Conservation (phyloP, 371 early-diverging fungal genomes). For the Mortierella sp. region DNA sequence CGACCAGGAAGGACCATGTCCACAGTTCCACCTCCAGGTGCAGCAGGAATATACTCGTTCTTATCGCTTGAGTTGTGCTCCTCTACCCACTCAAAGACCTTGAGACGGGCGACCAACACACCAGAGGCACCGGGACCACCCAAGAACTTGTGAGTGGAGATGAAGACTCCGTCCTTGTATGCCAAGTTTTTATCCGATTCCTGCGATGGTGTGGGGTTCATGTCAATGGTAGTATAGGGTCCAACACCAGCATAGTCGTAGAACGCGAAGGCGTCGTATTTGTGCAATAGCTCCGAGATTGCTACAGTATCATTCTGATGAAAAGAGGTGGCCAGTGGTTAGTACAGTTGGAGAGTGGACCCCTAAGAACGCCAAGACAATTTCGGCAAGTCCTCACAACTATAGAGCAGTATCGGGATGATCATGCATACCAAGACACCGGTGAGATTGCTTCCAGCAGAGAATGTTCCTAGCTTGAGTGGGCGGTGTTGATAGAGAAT, state of each 20-base stretch:
- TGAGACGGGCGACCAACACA: conserved; percentile 28
- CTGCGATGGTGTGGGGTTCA: conserved; percentile 28
- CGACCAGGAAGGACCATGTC: conserved; percentile 27
- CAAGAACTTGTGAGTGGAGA: conserved; percentile 40
- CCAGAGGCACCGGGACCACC: conserved; percentile 44
- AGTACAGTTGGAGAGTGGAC: not conserved
- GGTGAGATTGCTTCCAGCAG: conserved; percentile 34
- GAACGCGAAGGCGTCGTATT: conserved; percentile 18
- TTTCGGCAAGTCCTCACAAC: no score
- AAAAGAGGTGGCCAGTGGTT: not conserved
- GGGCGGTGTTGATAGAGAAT: conserved; percentile 18
- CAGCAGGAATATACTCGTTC: conserved; percentile 18
- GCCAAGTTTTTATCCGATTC: conserved; percentile 13
- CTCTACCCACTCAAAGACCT: conserved; percentile 32
- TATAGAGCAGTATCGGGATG: not conserved
- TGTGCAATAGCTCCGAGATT: conserved; percentile 29
- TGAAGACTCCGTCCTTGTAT: conserved; percentile 44
- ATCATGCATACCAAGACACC: conserved; percentile 30
- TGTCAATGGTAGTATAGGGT: conserved; percentile 33
- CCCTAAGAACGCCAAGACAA: no score
- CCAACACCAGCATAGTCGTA: conserved; percentile 39
- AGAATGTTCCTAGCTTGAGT: conserved; percentile 27
- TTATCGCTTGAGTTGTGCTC: conserved; percentile 4
- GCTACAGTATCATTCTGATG: conserved; percentile 33
- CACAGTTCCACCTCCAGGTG: conserved; percentile 40